phyloP scores from a whole-genome alignment of 1,139 yeast species.

The Komagataea norvegica region DNA sequence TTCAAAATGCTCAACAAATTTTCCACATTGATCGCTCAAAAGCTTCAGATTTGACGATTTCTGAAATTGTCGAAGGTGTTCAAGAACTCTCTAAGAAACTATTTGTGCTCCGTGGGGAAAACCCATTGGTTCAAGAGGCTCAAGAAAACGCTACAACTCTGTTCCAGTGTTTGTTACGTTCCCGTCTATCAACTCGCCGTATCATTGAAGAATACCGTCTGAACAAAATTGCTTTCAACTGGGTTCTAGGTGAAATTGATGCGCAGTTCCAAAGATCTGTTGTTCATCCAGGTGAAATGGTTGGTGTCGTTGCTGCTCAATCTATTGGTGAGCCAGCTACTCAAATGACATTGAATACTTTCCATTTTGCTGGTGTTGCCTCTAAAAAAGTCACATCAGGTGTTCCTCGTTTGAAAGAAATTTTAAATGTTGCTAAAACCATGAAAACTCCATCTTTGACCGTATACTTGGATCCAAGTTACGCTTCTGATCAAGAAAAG shows the following conservation, averaged over 20 bases:
- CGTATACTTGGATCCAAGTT: constrained; percentile 75
- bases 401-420: constrained; percentile 99
- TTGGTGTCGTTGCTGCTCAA: constrained; percentile 98
- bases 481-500: constrained; percentile 82
- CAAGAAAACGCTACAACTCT: constrained; percentile 88
- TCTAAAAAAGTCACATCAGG: constrained; percentile 98
- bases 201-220: constrained; percentile 87
- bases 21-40: constrained; percentile 89
- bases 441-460: constrained; percentile 98
- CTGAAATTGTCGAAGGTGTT: constrained; percentile 76
- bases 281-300: constrained; percentile 99
- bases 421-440: constrained; percentile 95
- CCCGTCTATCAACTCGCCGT: constrained; percentile 87
- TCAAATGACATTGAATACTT: constrained; percentile 97
- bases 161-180: constrained; percentile 87
- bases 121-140: constrained; percentile 72
- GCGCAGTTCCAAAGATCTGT: constrained; percentile 88
- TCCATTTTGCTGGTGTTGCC: constrained; percentile 99
- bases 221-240: constrained; percentile 82
- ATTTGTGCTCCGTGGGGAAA: constrained; percentile 78
- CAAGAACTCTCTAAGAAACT: constrained; percentile 61
- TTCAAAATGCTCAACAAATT: constrained; percentile 96
- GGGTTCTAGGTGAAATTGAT: constrained; percentile 94
- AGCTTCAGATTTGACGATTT: constrained; percentile 84
- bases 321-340: constrained; percentile 99